Evolutionary conservation across 2,329 filamentous ascomycete genomes (phyloP), one percentile per base, ranked within the genome.

Genomic region (Pestalotiopsis sp.): DNA sequence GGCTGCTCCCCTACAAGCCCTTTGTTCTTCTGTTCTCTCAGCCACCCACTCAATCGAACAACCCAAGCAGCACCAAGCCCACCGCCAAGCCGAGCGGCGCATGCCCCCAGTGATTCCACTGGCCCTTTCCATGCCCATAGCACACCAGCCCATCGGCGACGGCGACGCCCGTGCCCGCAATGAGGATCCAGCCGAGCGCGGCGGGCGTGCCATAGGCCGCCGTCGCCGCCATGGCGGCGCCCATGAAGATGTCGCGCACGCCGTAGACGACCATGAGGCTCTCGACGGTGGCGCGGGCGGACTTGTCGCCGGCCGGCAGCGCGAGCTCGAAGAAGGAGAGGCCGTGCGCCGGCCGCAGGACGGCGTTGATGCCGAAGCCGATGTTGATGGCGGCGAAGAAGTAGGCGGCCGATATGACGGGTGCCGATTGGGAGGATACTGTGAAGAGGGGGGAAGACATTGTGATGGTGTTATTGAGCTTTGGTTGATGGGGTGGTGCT

Each of bases 81-180:
- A 83, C 73, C 4, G 75, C 71, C 38, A 75, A 70, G 31, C 84
- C 72, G 49, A 84, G 68, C 3, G 81, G 80, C 31, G 80, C 82
- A 79, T 85, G 86, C 0, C 81, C 79, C 83, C 84, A 87, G 75
- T 87, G 85, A 71, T 79, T 80, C 83, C 81, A 84, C 72, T 86
- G 77, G 3, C 81, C 82, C 14, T 77, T 74, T 2, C 82, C 84
- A 65, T 79, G 75, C 14, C 69, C 72, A 68, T 73, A 77, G 66
- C 83, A 85, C 2, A 85, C 78, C 27, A 69, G 70, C 0, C 86
- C 85, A 79, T 87, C 85, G 2, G 78, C 82, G 61, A 80, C 75
- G 2, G 84, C 85, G 31, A 85, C 81, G 2, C 68, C 76, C 52
- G 81, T 80, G 14, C 75, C 79, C 1, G 80, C 79, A 27, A 86